A percentile compares a stretch with the other conserved stretches of the same genome.
Evolutionary conservation across 139 green algal species (phyloP).

Genomic region (Pedinophyceae sp.): DNA sequence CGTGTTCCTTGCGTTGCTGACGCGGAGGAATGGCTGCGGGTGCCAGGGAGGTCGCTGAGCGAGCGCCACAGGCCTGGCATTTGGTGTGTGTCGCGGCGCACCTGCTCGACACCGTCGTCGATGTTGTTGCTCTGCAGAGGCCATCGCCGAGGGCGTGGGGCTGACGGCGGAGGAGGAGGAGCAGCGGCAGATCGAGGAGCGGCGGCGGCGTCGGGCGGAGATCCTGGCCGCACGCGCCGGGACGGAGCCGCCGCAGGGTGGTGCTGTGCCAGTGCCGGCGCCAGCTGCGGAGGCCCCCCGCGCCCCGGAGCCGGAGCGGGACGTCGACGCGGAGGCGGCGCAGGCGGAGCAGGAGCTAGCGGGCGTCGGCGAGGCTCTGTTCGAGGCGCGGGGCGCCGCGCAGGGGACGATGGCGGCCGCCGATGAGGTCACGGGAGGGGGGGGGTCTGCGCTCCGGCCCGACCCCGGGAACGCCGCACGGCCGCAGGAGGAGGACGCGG

Average conservation of each 20-base stretch:
- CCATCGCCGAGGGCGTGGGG: background rate
- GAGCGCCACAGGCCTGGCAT: too few species aligned
- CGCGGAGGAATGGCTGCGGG: too few species aligned
- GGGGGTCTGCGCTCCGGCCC: background rate
- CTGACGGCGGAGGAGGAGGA: conserved; percentile 21
- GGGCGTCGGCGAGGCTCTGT: too few species aligned
- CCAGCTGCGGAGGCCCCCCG: background rate
- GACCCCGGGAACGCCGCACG: background rate
- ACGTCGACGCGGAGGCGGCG: background rate
- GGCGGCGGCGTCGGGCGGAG: conserved; percentile 24
- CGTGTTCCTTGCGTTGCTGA: too few species aligned
- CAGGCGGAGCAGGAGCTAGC: background rate
- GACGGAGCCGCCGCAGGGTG: background rate
- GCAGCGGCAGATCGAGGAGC: conserved; percentile 40
- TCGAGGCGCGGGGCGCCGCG: too few species aligned
- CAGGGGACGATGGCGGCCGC: too few species aligned
- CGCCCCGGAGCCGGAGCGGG: background rate
- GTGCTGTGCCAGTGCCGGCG: conserved; percentile 2
- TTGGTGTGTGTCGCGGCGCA: too few species aligned
- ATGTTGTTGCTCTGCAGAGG: too few species aligned
- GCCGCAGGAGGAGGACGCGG: background rate
- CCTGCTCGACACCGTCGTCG: too few species aligned
- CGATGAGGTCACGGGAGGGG: background rate
- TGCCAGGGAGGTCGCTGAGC: background rate
- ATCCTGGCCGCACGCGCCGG: conserved; percentile 34